Conservation (phyloP, 2,329 filamentous ascomycete species). For the Pseudogymnoascus sp. region DNA sequence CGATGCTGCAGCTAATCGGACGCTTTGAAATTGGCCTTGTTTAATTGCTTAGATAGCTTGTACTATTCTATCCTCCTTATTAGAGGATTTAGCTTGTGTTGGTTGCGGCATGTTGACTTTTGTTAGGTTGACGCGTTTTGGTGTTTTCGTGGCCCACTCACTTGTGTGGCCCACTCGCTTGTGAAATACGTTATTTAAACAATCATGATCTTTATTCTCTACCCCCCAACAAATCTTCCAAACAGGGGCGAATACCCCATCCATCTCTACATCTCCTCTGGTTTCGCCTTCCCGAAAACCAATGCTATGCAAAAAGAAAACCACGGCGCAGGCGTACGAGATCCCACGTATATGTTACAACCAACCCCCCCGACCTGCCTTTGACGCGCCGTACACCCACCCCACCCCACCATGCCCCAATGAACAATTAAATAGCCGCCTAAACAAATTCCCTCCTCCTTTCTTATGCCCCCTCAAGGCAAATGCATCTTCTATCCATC, state of each 20-base stretch:
- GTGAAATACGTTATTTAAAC: no score
- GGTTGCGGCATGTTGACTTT: no score
- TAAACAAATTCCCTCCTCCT: background rate
- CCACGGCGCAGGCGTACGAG: conserved; percentile 1
- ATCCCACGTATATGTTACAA: conserved; percentile 4
- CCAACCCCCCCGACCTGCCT: background rate
- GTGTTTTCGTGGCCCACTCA: no score
- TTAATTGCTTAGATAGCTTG: no score
- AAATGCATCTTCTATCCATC: background rate
- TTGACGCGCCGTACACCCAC: conserved; percentile 1
- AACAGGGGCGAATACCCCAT: background rate
- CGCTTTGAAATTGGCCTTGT: no score
- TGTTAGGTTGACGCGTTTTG: no score
- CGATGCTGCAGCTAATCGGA: no score
- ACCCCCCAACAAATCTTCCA: background rate
- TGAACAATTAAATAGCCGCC: background rate
- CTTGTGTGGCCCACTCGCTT: no score
- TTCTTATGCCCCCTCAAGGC: background rate
- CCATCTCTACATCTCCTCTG: background rate
- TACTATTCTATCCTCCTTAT: no score
- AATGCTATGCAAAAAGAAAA: conserved; percentile 1
- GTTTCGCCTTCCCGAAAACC: background rate
- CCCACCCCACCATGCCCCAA: background rate
- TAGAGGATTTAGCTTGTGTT: no score
- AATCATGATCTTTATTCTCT: conserved; percentile 1